These are phyloP conservation scores for Astragalus glycyphyllos DNA, from an alignment of 306 rosid species.

Conservation along the genomic window DNA sequence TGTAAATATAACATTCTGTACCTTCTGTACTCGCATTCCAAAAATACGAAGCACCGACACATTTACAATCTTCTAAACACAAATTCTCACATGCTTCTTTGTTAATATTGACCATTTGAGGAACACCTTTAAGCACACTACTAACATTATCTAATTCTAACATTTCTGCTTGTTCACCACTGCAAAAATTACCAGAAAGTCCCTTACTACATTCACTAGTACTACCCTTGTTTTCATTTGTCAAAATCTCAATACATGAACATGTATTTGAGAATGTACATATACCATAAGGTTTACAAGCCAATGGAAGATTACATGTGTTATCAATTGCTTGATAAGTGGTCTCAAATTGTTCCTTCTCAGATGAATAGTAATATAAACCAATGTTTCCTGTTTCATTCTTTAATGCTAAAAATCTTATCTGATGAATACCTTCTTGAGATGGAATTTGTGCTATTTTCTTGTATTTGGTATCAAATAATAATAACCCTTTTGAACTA, in stretches of 20 bases:
- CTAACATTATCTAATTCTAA: constrained; percentile 62
- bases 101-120: constrained; percentile 55
- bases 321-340: constrained; percentile 79
- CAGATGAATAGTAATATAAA: constrained; percentile 67
- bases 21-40: background rate
- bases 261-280: constrained; percentile 82
- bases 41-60: constrained; percentile 65
- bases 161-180: constrained; percentile 57
- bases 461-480: constrained; percentile 62
- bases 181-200: constrained; percentile 50
- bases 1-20: constrained; percentile 61
- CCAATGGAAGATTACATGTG: constrained; percentile 86
- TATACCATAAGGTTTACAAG: constrained; percentile 79
- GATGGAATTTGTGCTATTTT: constrained; percentile 79
- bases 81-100: constrained; percentile 57
- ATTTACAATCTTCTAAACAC: constrained; percentile 78
- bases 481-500: constrained; percentile 61
- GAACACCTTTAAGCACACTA: constrained; percentile 58
- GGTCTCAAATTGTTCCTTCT: constrained; percentile 64
- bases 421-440: constrained; percentile 43
- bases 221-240: constrained; percentile 37
- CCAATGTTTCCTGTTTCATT: constrained; percentile 84
- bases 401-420: constrained; percentile 74
- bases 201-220: constrained; percentile 51
- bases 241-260: constrained; percentile 59